phyloP scores from a whole-genome alignment of 345 rosid species.

The Litchi chinensis region DNA sequence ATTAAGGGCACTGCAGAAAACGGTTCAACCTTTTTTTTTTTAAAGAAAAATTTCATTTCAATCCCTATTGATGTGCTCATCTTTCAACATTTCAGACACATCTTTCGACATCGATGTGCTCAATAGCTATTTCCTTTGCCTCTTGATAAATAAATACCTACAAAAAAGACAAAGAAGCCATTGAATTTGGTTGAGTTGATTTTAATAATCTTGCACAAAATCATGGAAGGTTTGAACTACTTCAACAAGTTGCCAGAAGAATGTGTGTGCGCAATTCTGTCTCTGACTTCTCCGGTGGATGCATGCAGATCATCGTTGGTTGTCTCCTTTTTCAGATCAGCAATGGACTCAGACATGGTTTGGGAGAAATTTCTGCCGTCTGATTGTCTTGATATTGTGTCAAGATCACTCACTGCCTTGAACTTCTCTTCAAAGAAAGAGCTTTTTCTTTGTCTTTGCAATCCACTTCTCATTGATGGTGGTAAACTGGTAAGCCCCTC shows the following conservation, averaged over 20 bases:
- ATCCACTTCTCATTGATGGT: slow-evolving; percentile 48
- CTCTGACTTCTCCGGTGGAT: slow-evolving; percentile 66
- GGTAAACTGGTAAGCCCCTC: slow-evolving; percentile 44
- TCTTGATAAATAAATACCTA: too few relatives aligned
- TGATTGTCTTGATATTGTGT: slow-evolving; percentile 31
- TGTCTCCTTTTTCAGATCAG: slow-evolving; percentile 54
- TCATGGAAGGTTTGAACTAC: slow-evolving; percentile 13
- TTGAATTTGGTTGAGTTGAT: neutral
- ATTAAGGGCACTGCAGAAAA: neutral
- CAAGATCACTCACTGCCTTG: slow-evolving; percentile 24
- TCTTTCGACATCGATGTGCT: neutral
- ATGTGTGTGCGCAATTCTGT: slow-evolving; percentile 54
- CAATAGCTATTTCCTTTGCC: neutral
- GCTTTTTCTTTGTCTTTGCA: slow-evolving; percentile 52
- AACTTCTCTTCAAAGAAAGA: slow-evolving; percentile 56
- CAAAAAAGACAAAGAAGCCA: neutral
- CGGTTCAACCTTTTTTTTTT: too few relatives aligned
- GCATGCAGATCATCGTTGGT: slow-evolving; percentile 46
- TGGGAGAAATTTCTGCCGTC: slow-evolving; percentile 68
- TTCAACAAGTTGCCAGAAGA: slow-evolving; percentile 53
- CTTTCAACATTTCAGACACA: neutral
- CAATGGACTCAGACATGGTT: slow-evolving; percentile 57
- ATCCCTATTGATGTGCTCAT: neutral
- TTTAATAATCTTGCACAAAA: neutral
- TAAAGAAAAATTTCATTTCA: too few relatives aligned